These are phyloP conservation scores for Alternaria conjuncta DNA, from an alignment of 2,329 filamentous ascomycete species.

Conservation along the genomic window DNA sequence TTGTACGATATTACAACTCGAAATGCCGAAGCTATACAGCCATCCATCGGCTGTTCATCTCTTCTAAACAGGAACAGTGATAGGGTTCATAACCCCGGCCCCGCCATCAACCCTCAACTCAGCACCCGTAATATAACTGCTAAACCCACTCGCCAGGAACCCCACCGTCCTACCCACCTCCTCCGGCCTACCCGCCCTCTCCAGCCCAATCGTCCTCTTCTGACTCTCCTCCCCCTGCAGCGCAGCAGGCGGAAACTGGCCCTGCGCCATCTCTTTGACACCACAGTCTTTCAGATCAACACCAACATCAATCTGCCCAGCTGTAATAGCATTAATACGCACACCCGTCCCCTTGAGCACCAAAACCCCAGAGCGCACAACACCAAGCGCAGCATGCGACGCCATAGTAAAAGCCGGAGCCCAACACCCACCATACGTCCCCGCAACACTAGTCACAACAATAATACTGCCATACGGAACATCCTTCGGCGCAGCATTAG, in stretches of 20 bases:
- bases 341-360: slow-evolving; percentile 65
- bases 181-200: slow-evolving; percentile 62
- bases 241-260: slow-evolving; percentile 63
- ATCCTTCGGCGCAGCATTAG: slow-evolving; percentile 67
- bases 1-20: background rate
- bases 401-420: slow-evolving; percentile 67
- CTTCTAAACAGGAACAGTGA: slow-evolving; percentile 46
- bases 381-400: slow-evolving; percentile 65
- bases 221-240: slow-evolving; percentile 59
- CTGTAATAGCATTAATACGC: slow-evolving; percentile 62
- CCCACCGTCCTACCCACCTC: slow-evolving; percentile 67
- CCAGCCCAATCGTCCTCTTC: slow-evolving; percentile 62
- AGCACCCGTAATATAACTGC: slow-evolving; percentile 66
- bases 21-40: fast-evolving
- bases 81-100: slow-evolving; percentile 52
- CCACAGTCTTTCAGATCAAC: slow-evolving; percentile 52
- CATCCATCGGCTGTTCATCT: background rate
- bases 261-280: slow-evolving; percentile 53
- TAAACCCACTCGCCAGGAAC: slow-evolving; percentile 68
- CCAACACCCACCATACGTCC: slow-evolving; percentile 65
- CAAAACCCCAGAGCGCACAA: slow-evolving; percentile 64
- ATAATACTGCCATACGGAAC: slow-evolving; percentile 67
- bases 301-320: slow-evolving; percentile 56
- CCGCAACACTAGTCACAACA: slow-evolving; percentile 65
- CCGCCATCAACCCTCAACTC: slow-evolving; percentile 70